Conservation (phyloP, 352 stramenopile genomes). For the Pythium guiyangense region DNA sequence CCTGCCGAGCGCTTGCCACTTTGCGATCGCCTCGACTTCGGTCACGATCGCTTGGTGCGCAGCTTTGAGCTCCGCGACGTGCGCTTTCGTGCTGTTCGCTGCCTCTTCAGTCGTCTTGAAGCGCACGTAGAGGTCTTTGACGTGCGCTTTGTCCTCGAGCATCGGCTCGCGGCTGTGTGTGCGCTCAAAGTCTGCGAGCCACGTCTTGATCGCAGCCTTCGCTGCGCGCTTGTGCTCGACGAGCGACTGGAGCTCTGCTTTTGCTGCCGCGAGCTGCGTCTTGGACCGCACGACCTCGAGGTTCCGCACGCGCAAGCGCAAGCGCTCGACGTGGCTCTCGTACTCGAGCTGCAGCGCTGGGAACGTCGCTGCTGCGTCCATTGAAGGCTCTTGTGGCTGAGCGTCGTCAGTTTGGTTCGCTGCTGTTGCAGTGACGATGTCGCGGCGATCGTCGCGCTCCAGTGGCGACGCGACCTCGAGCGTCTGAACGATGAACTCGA, state of each 20-base stretch:
- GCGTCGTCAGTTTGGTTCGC: conserved; percentile 9
- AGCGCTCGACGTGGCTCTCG: conserved; percentile 40
- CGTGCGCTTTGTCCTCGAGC: conserved; percentile 75
- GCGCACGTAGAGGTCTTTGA: conserved; percentile 68
- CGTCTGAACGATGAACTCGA: conserved; percentile 37
- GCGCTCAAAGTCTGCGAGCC: conserved; percentile 52
- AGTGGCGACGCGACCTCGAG: conserved; percentile 19
- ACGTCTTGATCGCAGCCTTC: conserved; percentile 62
- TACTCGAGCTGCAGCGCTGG: conserved; percentile 28
- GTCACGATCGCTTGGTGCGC: conserved; percentile 38
- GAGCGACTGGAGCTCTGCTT: conserved; percentile 27
- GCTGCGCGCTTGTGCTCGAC: conserved; percentile 39
- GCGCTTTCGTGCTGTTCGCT: conserved; percentile 37
- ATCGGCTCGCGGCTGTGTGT: conserved; percentile 43
- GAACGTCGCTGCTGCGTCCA: conserved; percentile 2
- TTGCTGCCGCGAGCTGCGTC: conserved; percentile 22
- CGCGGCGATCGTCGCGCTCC: background rate
- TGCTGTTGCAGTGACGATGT: background rate
- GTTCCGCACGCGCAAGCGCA: conserved; percentile 35
- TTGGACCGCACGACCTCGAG: conserved; percentile 43
- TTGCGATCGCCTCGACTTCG: conserved; percentile 42
- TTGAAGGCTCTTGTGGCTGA: background rate
- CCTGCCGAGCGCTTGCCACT: conserved; percentile 39
- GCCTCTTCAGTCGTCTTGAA: conserved; percentile 71
- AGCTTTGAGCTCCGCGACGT: conserved; percentile 31